Conservation (phyloP, 108 stramenopile genomes). For the Cafeteria roenbergensis region DNA sequence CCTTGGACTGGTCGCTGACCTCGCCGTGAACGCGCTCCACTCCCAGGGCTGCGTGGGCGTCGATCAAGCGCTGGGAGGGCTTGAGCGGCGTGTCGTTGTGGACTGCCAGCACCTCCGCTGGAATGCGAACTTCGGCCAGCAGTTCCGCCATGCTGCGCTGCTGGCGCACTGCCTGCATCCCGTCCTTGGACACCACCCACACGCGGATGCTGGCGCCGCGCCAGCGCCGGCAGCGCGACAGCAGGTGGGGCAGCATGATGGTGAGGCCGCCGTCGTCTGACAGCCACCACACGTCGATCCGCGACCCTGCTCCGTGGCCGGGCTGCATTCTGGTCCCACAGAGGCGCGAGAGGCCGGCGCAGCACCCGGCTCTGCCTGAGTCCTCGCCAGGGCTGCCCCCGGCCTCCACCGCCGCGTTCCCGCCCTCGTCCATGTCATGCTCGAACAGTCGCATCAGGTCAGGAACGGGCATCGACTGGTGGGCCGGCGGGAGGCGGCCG, state of each 20-base stretch:
- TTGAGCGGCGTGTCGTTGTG: not conserved
- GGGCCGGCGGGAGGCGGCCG: too few relatives aligned
- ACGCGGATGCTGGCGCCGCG: not conserved
- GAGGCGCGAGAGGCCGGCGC: too few relatives aligned
- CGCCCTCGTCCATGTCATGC: too few relatives aligned
- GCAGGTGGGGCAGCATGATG: constrained; percentile 13
- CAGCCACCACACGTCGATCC: constrained; percentile 22
- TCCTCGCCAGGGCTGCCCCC: too few relatives aligned
- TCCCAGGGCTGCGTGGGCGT: not conserved
- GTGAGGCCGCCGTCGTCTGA: constrained; percentile 21
- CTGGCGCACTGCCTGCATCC: not conserved
- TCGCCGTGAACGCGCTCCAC: not conserved
- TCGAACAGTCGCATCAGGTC: too few relatives aligned
- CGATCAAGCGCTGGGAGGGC: not conserved
- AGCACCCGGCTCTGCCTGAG: too few relatives aligned
- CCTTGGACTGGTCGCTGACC: not conserved
- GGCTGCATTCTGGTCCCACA: too few relatives aligned
- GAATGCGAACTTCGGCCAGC: not conserved
- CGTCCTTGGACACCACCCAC: not conserved
- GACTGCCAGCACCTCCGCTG: not conserved
- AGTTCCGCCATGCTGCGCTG: not conserved
- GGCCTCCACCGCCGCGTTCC: too few relatives aligned
- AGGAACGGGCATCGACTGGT: too few relatives aligned
- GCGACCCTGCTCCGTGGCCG: not conserved
- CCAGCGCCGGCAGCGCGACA: not conserved